phyloP scores from a whole-genome alignment of 306 rosid genomes.

The Prunus fruticosa region DNA sequence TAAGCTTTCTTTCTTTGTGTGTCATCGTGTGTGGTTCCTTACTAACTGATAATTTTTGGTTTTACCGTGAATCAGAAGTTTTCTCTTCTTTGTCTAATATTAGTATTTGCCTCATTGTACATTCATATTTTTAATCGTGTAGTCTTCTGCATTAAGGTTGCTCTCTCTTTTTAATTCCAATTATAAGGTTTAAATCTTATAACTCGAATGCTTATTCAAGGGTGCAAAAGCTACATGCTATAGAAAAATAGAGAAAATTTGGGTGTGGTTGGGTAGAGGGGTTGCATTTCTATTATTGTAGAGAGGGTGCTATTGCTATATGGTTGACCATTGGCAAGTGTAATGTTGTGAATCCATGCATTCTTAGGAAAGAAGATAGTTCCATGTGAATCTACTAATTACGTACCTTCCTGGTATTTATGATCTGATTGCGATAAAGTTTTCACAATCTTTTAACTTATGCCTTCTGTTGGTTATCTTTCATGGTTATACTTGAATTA shows the following conservation, averaged over 20 bases:
- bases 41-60: not conserved
- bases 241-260: not conserved
- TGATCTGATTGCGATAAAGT: not conserved
- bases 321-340: not conserved
- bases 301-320: not conserved
- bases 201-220: not conserved
- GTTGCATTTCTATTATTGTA: not conserved
- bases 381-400: not conserved
- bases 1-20: constrained; percentile 22
- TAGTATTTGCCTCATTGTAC: not conserved
- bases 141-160: not conserved
- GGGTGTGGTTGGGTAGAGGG: not conserved
- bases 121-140: not conserved
- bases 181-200: not conserved
- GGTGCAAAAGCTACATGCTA: not conserved
- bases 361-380: not conserved
- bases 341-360: not conserved
- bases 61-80: constrained; percentile 8
- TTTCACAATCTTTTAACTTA: not conserved
- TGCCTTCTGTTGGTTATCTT: not conserved
- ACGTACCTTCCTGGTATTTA: not conserved
- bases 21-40: constrained; percentile 5
- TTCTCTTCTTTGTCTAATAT: not conserved
- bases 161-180: too few species aligned
- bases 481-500: constrained; percentile 8